A percentile compares a stretch with the other conserved stretches of the same genome.
phyloP scores from a whole-genome alignment of 345 rosid species.

The Zanthoxylum bungeanum region DNA sequence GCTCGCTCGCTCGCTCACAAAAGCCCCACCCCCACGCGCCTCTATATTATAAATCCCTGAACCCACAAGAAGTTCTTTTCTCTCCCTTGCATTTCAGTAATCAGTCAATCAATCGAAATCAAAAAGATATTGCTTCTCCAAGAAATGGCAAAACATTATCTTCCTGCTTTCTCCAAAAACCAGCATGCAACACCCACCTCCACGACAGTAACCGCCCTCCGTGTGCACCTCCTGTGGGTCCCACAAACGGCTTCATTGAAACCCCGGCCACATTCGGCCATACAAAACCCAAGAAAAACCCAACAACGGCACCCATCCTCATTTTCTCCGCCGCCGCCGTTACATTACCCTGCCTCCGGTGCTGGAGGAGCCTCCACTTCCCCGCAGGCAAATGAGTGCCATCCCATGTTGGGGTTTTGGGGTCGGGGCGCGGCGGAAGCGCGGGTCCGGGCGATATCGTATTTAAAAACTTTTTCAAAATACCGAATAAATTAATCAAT shows the following conservation, averaged over 20 bases:
- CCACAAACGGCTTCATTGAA: conserved; percentile 18
- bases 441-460: too few species aligned
- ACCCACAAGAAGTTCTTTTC: background rate
- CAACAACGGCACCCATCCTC: background rate
- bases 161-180: background rate
- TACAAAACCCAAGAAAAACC: conserved; percentile 16
- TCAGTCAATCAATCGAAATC: too few species aligned
- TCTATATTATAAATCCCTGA: background rate
- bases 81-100: too few species aligned
- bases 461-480: too few species aligned
- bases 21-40: background rate
- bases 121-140: background rate
- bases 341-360: background rate
- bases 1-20: too few species aligned
- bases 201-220: background rate
- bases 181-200: conserved; percentile 5
- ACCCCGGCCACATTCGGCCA: background rate
- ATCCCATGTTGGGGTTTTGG: too few species aligned
- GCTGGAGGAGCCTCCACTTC: conserved; percentile 1
- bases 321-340: background rate
- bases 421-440: too few species aligned
- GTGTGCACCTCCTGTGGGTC: conserved; percentile 8
- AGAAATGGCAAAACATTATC: background rate
- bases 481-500: too few species aligned
- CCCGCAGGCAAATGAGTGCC: conserved; percentile 23